Evolutionary conservation across 2,329 filamentous ascomycete species (phyloP).

Genomic region (Mollisia scopiformis): DNA sequence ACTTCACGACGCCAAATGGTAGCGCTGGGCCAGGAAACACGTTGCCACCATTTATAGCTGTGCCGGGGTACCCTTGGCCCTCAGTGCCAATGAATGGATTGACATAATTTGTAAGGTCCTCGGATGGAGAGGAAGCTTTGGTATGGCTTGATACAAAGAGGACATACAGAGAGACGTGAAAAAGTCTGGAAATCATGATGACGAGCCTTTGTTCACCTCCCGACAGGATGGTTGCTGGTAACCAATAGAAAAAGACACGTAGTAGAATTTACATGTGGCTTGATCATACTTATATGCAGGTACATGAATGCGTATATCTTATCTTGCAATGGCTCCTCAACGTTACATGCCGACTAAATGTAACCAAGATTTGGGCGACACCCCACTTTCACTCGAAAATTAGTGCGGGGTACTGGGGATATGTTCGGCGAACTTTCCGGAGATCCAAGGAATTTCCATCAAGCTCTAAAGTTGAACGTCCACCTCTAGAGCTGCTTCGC

Average conservation of each 20-base stretch:
- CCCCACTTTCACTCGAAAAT: background rate
- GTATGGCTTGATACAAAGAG: too few relatives aligned
- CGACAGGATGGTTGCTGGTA: background rate
- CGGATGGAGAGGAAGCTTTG: slow-evolving; percentile 3
- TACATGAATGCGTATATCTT: background rate
- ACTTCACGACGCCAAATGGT: slow-evolving; percentile 47
- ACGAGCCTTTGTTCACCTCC: background rate
- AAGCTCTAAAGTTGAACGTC: background rate
- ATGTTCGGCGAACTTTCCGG: background rate
- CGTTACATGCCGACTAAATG: background rate
- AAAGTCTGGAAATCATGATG: background rate
- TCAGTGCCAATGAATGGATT: slow-evolving; percentile 53
- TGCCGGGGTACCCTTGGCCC: slow-evolving; percentile 44
- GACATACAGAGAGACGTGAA: background rate
- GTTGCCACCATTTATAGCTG: slow-evolving; percentile 46
- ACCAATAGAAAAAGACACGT: background rate
- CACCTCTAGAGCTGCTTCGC: background rate
- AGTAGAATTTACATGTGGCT: background rate
- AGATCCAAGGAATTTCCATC: background rate
- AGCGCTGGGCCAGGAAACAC: slow-evolving; percentile 45
- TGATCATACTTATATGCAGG: background rate
- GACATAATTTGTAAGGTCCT: slow-evolving; percentile 40
- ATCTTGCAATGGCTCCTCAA: background rate
- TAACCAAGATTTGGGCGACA: background rate
- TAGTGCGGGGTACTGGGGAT: background rate